Percentiles rank a stretch among this genome's conserved stretches.
Conservation (phyloP, 306 rosid genomes). For the Argentina anserina region DNA sequence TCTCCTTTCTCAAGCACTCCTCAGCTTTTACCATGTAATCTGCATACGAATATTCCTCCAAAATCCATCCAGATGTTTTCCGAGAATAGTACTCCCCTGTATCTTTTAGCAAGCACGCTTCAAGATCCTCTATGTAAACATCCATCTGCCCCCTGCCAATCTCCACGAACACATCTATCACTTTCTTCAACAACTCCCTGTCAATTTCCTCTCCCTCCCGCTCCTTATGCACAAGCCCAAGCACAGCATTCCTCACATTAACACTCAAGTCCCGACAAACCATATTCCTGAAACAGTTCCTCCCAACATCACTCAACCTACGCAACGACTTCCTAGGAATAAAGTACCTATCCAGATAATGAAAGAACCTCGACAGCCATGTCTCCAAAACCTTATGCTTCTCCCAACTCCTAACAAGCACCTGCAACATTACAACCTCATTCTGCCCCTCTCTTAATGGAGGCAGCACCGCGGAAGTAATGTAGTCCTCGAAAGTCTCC, state of each 20-base stretch:
- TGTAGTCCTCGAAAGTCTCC: conserved; percentile 30
- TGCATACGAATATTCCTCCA: conserved; percentile 47
- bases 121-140: conserved; percentile 50
- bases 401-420: conserved; percentile 54
- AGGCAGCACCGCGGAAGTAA: conserved; percentile 40
- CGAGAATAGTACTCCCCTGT: conserved; percentile 47
- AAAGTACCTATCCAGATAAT: conserved; percentile 30
- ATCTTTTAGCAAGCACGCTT: conserved; percentile 46
- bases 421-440: conserved; percentile 54
- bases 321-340: conserved; percentile 16
- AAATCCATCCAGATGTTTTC: conserved; percentile 57
- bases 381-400: conserved; percentile 32
- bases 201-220: conserved; percentile 74
- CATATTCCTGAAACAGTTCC: conserved; percentile 25
- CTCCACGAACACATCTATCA: conserved; percentile 52
- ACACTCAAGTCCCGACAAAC: conserved; percentile 27
- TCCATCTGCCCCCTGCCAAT: conserved; percentile 55
- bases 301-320: conserved; percentile 23
- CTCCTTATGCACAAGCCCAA: conserved; percentile 50
- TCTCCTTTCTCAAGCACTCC: conserved; percentile 32
- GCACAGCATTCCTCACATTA: conserved; percentile 42
- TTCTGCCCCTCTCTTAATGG: conserved; percentile 39
- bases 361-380: conserved; percentile 32
- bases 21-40: conserved; percentile 54
- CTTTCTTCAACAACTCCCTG: conserved; percentile 45